Evolutionary conservation across 1,284 basidiomycete genomes (phyloP), one percentile per base, ranked within the genome.

Genomic region (Microbotryum violaceum): DNA sequence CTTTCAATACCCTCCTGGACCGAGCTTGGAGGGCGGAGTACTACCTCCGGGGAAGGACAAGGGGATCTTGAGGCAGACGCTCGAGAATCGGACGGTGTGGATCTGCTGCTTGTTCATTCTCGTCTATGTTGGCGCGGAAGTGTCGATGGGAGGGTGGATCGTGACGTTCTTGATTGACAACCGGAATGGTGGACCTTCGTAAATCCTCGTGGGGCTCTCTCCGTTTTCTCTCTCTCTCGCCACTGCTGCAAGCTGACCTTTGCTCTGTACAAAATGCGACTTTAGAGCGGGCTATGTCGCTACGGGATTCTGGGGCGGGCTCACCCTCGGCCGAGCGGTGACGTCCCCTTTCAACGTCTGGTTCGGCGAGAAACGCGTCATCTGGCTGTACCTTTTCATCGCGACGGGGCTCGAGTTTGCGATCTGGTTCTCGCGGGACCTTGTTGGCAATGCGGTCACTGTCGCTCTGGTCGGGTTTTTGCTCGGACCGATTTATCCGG

Each of bases 131-230:
- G 67, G 67, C 4, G 25, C 59, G 6, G 67, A 69, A 29, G 67
- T 69, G 14, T 52, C 50, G 8, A 69, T 66, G 57, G 66, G 66
- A 21, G 57, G 53, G 0, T 68, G 67, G 67, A 64, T 68, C 51
- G 65, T 69, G 0, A 69, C 67, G 6, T 67, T 64, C 42, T 9
- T 69, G 20, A 49, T 61, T 20, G 56, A 59, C n/a, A 56, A 63
- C 1, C 55, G 67, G 4, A 31, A 56, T 10, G 67, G 65, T 6
- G 67, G 67, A 1, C n/a, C 55, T 3, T 49, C 49, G 63, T 63
- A 6, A 44, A 55, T 54, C 20, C 9, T 23, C 18, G 5, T 23
- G 31, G 9, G 31, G 31, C 31, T 31, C 6, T 44, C 16, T 27
- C 45, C 47, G 8, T 16, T 21, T n/a, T 44, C 48, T 9, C 42